Evolutionary conservation across 306 rosid genomes (phyloP).

Genomic region (Castanea crenata): DNA sequence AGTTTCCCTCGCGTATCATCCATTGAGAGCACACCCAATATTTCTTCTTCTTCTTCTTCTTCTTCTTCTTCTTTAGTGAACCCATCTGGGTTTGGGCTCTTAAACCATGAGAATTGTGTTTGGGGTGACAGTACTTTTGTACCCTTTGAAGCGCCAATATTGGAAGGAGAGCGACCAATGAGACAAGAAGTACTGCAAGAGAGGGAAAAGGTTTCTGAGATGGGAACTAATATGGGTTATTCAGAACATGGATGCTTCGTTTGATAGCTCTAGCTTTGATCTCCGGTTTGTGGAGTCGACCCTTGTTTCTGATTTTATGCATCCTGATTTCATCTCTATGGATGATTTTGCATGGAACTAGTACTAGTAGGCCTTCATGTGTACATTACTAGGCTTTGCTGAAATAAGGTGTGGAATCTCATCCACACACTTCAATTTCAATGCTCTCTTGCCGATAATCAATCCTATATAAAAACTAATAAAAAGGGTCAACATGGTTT

Average conservation of each 20-base stretch:
- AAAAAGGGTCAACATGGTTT: not conserved
- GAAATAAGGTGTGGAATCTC: not conserved
- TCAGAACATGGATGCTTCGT: constrained; percentile 24
- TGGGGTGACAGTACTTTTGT: constrained; percentile 35
- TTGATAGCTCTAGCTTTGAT: constrained; percentile 47
- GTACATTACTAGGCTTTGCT: not conserved
- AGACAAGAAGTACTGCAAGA: constrained; percentile 20
- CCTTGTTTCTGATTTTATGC: constrained; percentile 42
- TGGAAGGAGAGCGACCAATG: constrained; percentile 15
- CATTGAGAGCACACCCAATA: constrained; percentile 16
- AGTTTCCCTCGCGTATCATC: constrained; percentile 14
- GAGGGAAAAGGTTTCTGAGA: constrained; percentile 28
- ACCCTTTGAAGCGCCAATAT: constrained; percentile 14
- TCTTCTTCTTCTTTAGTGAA: constrained; percentile 30
- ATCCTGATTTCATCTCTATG: constrained; percentile 42
- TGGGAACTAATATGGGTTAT: constrained; percentile 9
- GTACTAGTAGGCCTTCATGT: constrained; percentile 22
- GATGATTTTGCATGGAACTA: constrained; percentile 66
- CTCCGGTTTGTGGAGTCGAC: constrained; percentile 57
- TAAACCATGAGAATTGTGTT: constrained; percentile 18
- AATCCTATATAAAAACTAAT: not conserved
- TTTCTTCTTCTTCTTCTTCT: constrained; percentile 33
- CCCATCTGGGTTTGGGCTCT: constrained; percentile 15
- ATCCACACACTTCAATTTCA: not conserved
- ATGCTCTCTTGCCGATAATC: not conserved